Conservation (phyloP, 1,139 yeast genomes). For the Saccharomyces hybrid region DNA sequence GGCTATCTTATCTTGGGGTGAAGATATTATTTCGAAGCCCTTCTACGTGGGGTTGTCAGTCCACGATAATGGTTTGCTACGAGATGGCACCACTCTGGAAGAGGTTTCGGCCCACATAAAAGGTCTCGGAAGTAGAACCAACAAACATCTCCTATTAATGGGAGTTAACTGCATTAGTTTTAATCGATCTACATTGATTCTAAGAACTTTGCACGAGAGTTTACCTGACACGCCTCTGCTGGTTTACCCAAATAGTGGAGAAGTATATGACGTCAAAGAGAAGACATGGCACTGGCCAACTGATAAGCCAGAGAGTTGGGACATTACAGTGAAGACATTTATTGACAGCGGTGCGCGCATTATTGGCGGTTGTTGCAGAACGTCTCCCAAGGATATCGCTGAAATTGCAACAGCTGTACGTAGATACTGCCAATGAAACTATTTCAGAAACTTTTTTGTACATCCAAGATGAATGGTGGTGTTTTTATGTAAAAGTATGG, state of each 20-base stretch:
- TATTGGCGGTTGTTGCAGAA: conserved; percentile 31
- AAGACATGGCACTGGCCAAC: conserved; percentile 17
- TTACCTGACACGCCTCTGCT: conserved; percentile 20
- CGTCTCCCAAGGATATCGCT: conserved; percentile 23
- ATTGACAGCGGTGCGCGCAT: conserved; percentile 20
- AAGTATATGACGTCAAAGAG: conserved; percentile 23
- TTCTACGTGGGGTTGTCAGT: no score
- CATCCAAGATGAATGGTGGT: not conserved
- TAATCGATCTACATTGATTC: conserved; percentile 18
- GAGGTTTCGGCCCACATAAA: conserved; percentile 14
- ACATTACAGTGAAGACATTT: conserved; percentile 17
- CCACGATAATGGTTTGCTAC: no score
- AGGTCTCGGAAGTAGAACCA: conserved; percentile 35
- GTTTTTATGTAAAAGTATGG: not conserved
- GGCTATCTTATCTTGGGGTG: no score
- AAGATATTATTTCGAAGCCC: no score
- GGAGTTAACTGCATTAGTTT: conserved; percentile 28
- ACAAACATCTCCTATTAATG: conserved; percentile 18
- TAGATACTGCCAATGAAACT: no score
- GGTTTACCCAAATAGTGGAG: conserved; percentile 30
- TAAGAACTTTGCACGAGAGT: conserved; percentile 14
- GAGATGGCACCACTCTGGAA: no score
- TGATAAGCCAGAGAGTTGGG: conserved; percentile 16
- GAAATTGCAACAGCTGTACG: conserved; percentile 7
- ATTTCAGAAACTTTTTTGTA: no score